Conservation (phyloP, 306 rosid genomes). For the Cicer cuneatum region DNA sequence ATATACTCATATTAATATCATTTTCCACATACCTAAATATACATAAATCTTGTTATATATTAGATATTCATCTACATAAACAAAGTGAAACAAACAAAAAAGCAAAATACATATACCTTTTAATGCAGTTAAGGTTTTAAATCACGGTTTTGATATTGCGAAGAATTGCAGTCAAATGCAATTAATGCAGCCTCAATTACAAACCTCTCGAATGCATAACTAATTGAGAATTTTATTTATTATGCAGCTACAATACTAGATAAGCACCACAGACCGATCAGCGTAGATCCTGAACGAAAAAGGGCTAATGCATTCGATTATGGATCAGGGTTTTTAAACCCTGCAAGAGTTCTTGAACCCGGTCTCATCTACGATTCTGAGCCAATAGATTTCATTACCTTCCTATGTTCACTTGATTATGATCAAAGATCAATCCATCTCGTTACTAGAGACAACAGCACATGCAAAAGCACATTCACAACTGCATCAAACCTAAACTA, state of each 20-base stretch:
- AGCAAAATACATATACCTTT: no score
- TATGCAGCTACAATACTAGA: slow-evolving; percentile 78
- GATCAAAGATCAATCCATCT: slow-evolving; percentile 64
- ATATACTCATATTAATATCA: not conserved
- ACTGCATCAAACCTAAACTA: slow-evolving; percentile 70
- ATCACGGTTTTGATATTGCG: not conserved
- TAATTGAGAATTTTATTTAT: slow-evolving; percentile 33
- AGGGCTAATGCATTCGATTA: slow-evolving; percentile 77
- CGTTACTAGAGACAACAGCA: slow-evolving; percentile 72
- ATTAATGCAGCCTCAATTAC: not conserved
- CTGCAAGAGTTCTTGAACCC: slow-evolving; percentile 77
- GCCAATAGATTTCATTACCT: slow-evolving; percentile 62
- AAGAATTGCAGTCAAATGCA: not conserved
- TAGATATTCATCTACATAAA: not conserved
- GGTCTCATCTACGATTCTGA: slow-evolving; percentile 72
- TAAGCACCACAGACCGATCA: slow-evolving; percentile 62
- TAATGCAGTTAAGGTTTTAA: no score
- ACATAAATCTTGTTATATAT: not conserved
- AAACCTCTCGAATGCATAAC: not conserved
- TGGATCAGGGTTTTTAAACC: slow-evolving; percentile 88
- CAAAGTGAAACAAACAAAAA: slow-evolving; percentile 2
- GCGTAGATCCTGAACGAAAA: slow-evolving; percentile 65
- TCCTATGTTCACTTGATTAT: slow-evolving; percentile 78
- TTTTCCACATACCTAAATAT: slow-evolving; percentile 23
- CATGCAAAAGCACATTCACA: slow-evolving; percentile 55